Conservation (phyloP, 225 moss, liverwort and hornwort species). For the Physcomitrium patens region DNA sequence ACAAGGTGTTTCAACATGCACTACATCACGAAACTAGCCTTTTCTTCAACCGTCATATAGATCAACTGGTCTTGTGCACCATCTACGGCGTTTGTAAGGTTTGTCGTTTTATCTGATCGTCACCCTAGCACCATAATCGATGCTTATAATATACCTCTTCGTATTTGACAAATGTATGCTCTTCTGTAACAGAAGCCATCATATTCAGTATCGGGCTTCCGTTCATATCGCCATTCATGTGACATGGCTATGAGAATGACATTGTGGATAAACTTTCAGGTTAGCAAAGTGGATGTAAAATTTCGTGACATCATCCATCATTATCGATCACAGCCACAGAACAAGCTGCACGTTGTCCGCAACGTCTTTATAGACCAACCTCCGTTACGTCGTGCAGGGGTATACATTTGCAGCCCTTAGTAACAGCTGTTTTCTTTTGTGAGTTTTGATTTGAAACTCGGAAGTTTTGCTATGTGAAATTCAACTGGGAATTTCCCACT, state of each 20-base stretch:
- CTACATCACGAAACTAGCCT: conserved; percentile 84
- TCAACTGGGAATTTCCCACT: conserved; percentile 8
- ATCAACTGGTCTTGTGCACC: conserved; percentile 90
- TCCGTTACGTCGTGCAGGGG: conserved; percentile 69
- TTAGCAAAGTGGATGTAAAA: conserved; percentile 89
- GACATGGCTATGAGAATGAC: neutral
- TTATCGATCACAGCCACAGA: conserved; percentile 92
- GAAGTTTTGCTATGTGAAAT: neutral
- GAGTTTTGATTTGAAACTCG: neutral
- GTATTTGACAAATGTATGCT: neutral
- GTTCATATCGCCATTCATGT: conserved; percentile 8
- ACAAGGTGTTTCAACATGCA: conserved; percentile 75
- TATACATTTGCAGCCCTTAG: conserved; percentile 37
- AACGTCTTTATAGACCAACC: conserved; percentile 83
- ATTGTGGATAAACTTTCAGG: conserved; percentile 54
- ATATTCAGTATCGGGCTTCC: conserved; percentile 13
- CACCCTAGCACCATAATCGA: conserved; percentile 4
- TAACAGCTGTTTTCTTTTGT: neutral
- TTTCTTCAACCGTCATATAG: conserved; percentile 96
- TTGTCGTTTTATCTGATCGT: conserved; percentile 15
- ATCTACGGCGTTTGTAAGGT: conserved; percentile 99
- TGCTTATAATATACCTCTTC: neutral
- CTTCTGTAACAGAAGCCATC: conserved; percentile 1
- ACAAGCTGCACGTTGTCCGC: conserved; percentile 86
- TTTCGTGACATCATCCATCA: conserved; percentile 93